Evolutionary conservation across 2,329 filamentous ascomycete species (phyloP).

Genomic region (Volutella citrinella): DNA sequence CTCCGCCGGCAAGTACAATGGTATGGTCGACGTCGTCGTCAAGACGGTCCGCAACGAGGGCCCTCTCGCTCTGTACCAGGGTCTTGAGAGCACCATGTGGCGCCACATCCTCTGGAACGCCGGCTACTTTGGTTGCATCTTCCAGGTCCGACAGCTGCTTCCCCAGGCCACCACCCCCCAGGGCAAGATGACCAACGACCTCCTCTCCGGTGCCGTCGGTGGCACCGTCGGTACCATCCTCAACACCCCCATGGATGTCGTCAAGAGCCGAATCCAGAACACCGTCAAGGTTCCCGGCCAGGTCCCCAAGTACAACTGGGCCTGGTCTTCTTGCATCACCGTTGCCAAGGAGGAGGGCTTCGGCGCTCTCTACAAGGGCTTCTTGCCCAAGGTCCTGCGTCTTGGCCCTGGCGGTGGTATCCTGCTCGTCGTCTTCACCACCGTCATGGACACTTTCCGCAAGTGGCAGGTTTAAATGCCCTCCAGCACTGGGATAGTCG

Average conservation of each 20-base stretch:
- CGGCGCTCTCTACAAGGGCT: slow-evolving; percentile 91
- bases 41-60: slow-evolving; percentile 87
- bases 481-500: too few relatives aligned
- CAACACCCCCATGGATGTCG: slow-evolving; percentile 95
- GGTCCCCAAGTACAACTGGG: slow-evolving; percentile 97
- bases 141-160: slow-evolving; percentile 85
- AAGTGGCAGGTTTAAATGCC: too few relatives aligned
- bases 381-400: slow-evolving; percentile 75
- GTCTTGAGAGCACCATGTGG: slow-evolving; percentile 95
- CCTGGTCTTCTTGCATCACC: slow-evolving; percentile 79
- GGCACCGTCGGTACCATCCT: slow-evolving; percentile 85
- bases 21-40: slow-evolving; percentile 73
- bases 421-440: slow-evolving; percentile 81
- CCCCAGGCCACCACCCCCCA: slow-evolving; percentile 79
- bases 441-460: slow-evolving; percentile 90
- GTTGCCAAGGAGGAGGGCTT: slow-evolving; percentile 95
- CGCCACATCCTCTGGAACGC: slow-evolving; percentile 87
- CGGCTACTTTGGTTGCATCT: slow-evolving; percentile 97
- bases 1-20: slow-evolving; percentile 82
- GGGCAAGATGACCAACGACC: slow-evolving; percentile 79
- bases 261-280: slow-evolving; percentile 98
- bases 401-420: slow-evolving; percentile 61
- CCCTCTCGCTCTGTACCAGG: slow-evolving; percentile 87
- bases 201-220: slow-evolving; percentile 82
- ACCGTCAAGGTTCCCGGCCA: slow-evolving; percentile 77